These are phyloP conservation scores for Rhodamnia rubescens DNA, from an alignment of 345 rosid species.

Conservation along the genomic window DNA sequence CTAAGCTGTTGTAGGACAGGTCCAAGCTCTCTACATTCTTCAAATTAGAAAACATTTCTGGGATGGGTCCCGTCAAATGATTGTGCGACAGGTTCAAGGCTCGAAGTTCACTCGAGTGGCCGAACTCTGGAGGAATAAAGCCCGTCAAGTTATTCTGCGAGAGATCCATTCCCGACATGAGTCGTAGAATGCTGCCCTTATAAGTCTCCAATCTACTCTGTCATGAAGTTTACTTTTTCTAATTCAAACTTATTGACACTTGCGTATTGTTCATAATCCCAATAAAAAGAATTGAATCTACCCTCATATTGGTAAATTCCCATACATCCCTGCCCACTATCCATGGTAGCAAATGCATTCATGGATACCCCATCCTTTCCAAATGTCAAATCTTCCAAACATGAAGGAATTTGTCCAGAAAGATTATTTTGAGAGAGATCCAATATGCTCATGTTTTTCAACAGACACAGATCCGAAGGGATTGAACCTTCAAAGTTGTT, in stretches of 20 bases:
- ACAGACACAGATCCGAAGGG: background rate
- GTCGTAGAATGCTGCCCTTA: background rate
- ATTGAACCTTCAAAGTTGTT: background rate
- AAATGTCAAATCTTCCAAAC: background rate
- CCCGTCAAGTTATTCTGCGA: background rate
- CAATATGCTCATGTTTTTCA: background rate
- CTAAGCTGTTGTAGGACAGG: background rate
- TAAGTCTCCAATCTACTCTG: background rate
- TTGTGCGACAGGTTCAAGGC: background rate
- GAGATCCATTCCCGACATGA: background rate
- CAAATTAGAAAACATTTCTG: background rate
- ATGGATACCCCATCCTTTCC: background rate
- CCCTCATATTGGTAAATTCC: too few relatives aligned
- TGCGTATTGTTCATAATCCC: too few relatives aligned
- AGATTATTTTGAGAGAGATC: background rate
- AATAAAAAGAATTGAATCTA: too few relatives aligned
- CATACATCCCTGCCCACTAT: too few relatives aligned
- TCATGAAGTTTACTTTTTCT: background rate
- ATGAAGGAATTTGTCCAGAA: background rate
- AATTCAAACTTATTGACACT: too few relatives aligned
- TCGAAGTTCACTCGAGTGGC: background rate
- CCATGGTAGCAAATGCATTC: too few relatives aligned
- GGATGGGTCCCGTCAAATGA: background rate
- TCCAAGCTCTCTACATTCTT: background rate
- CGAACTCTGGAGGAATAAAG: background rate